phyloP scores from a whole-genome alignment of 768 basidiomycete species.

The Amanita jacksonii region DNA sequence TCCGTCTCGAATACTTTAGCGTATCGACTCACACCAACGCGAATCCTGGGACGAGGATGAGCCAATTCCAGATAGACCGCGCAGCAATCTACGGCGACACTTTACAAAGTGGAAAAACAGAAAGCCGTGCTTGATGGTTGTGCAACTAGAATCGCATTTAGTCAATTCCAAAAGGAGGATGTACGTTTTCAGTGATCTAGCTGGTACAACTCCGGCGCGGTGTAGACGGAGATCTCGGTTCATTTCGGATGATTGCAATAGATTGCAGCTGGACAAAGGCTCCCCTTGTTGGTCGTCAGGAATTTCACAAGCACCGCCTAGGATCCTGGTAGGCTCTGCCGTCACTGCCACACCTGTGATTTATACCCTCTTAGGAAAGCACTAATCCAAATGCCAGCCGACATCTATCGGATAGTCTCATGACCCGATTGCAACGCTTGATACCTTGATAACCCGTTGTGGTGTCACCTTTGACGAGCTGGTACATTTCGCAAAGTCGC shows the following conservation, averaged over 20 bases:
- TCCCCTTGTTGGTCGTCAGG: constrained; percentile 11
- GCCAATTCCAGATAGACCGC: constrained; percentile 21
- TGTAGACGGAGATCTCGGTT: constrained; percentile 27
- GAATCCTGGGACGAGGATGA: constrained; percentile 25
- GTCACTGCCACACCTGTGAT: no score
- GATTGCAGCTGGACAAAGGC: constrained; percentile 27
- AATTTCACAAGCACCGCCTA: no score
- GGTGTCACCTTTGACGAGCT: no score
- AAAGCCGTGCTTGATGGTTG: constrained; percentile 9
- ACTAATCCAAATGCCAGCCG: no score
- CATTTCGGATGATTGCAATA: constrained; percentile 29
- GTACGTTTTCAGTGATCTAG: constrained; percentile 29
- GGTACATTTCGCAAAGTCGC: no score
- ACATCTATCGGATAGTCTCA: no score
- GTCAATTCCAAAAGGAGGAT: constrained; percentile 22
- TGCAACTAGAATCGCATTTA: constrained; percentile 29
- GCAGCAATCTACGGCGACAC: no score
- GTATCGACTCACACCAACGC: constrained; percentile 21
- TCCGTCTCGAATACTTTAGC: constrained; percentile 26
- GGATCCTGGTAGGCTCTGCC: no score
- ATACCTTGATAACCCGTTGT: no score
- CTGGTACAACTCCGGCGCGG: constrained; percentile 29
- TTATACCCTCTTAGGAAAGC: no score
- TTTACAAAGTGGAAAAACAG: constrained; percentile 8
- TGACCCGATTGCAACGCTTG: no score